Percentiles rank a stretch among this genome's conserved stretches.
Conservation (phyloP, 352 stramenopile species). For the Globisporangium cystogenes region DNA sequence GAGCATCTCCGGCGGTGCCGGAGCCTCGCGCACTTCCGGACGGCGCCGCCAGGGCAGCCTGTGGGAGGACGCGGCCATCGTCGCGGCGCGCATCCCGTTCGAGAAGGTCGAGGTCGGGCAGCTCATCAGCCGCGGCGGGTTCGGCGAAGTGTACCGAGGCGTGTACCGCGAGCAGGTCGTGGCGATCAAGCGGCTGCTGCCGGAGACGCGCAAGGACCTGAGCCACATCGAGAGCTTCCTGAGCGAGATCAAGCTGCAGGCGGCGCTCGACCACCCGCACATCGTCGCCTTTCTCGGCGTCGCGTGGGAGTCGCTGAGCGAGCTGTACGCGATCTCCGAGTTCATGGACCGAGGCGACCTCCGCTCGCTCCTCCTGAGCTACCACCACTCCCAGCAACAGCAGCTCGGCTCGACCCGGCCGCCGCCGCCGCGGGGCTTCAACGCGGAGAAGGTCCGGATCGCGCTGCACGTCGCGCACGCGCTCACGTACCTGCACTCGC, state of each 20-base stretch:
- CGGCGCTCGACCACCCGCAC: constrained; percentile 39
- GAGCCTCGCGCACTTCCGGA: not conserved
- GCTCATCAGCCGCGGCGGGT: constrained; percentile 26
- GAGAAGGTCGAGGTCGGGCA: constrained; percentile 27
- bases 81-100: constrained; percentile 30
- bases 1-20: not conserved
- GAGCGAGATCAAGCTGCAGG: constrained; percentile 33
- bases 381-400: not conserved
- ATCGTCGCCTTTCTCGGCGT: constrained; percentile 52
- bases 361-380: constrained; percentile 25
- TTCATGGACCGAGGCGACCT: constrained; percentile 56
- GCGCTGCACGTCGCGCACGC: constrained; percentile 33
- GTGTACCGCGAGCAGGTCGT: constrained; percentile 27
- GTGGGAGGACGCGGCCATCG: constrained; percentile 31
- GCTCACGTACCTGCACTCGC: constrained; percentile 41
- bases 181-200: constrained; percentile 33
- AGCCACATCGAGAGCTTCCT: constrained; percentile 32
- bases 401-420: not conserved
- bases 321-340: constrained; percentile 45
- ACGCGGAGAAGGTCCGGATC: constrained; percentile 28
- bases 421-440: constrained; percentile 15
- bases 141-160: constrained; percentile 32
- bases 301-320: constrained; percentile 42
- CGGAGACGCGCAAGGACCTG: constrained; percentile 36
- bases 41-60: constrained; percentile 11